A percentile compares a stretch with the other conserved stretches of the same genome.
Conservation (phyloP, 805 yeast species). For the Tetrapisispora phaffii region DNA sequence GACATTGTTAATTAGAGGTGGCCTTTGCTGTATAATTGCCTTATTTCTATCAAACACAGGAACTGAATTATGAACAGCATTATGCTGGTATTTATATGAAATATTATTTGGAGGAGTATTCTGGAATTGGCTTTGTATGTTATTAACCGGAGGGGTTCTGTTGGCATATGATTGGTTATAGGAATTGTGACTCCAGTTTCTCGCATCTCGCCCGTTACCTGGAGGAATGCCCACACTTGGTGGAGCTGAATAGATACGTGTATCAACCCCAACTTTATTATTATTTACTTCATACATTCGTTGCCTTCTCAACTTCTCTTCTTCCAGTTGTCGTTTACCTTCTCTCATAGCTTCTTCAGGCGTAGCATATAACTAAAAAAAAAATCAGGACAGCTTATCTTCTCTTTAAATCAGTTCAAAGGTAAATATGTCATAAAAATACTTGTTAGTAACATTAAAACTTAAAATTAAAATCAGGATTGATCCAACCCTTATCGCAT, state of each 20-base stretch:
- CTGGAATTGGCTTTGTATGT: not conserved
- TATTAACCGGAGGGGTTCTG: not conserved
- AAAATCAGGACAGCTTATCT: too few species aligned
- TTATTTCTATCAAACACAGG: not conserved
- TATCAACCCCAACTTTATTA: constrained; percentile 8
- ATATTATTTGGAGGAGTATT: not conserved
- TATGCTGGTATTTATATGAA: not conserved
- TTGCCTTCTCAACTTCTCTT: constrained; percentile 19
- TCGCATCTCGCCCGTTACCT: not conserved
- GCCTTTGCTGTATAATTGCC: not conserved
- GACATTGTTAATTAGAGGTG: not conserved
- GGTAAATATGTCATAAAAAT: not conserved
- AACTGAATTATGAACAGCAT: not conserved
- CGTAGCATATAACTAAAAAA: constrained; percentile 26
- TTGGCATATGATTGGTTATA: not conserved
- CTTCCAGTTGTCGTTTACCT: constrained; percentile 18
- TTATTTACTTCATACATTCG: constrained; percentile 7
- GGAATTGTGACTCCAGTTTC: not conserved
- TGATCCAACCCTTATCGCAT: not conserved
- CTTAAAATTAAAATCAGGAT: not conserved
- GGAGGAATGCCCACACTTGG: not conserved
- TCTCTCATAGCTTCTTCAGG: constrained; percentile 30
- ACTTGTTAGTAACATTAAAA: not conserved
- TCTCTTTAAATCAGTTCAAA: too few species aligned
- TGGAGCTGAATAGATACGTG: constrained; percentile 17